Percentiles rank a stretch among this genome's conserved stretches.
These are phyloP conservation scores for Xylaria multiplex DNA, from an alignment of 2,329 filamentous ascomycete genomes.

Conservation along the genomic window DNA sequence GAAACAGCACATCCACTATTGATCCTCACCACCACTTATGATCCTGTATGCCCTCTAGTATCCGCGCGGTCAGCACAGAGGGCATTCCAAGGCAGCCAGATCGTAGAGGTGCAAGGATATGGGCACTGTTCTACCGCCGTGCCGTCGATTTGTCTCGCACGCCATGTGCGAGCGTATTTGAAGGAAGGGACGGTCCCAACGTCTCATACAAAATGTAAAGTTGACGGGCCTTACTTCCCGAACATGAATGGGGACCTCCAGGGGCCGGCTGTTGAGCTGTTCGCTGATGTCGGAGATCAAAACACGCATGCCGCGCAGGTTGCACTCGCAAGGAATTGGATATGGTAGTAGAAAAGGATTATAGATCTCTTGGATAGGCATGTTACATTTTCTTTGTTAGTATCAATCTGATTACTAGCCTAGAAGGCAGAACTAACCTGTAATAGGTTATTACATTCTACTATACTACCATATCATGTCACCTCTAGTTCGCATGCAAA, in stretches of 20 bases:
- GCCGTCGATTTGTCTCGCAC: slow-evolving; percentile 52
- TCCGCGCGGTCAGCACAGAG: slow-evolving; percentile 53
- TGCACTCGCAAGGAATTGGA: slow-evolving; percentile 18
- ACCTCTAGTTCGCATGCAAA: too few relatives aligned
- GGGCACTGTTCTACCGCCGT: slow-evolving; percentile 55
- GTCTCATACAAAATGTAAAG: slow-evolving; percentile 51
- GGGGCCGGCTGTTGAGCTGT: not conserved
- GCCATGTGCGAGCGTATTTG: slow-evolving; percentile 52
- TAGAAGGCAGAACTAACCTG: too few relatives aligned
- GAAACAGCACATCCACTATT: slow-evolving; percentile 62
- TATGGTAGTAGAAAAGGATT: not conserved
- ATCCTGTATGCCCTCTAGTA: slow-evolving; percentile 65
- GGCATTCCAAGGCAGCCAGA: slow-evolving; percentile 51
- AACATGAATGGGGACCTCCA: slow-evolving; percentile 39
- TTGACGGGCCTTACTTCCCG: slow-evolving; percentile 53
- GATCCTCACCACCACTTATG: slow-evolving; percentile 64
- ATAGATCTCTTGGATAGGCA: too few relatives aligned
- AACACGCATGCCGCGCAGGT: slow-evolving; percentile 14
- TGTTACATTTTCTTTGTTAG: too few relatives aligned
- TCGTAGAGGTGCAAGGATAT: slow-evolving; percentile 56
- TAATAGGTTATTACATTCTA: too few relatives aligned
- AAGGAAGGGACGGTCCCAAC: slow-evolving; percentile 53
- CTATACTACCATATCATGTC: too few relatives aligned
- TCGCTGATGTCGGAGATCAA: not conserved
- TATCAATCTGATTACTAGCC: too few relatives aligned